Evolutionary conservation across 352 stramenopile species (phyloP).

Genomic region (Globisporangium yorkense): DNA sequence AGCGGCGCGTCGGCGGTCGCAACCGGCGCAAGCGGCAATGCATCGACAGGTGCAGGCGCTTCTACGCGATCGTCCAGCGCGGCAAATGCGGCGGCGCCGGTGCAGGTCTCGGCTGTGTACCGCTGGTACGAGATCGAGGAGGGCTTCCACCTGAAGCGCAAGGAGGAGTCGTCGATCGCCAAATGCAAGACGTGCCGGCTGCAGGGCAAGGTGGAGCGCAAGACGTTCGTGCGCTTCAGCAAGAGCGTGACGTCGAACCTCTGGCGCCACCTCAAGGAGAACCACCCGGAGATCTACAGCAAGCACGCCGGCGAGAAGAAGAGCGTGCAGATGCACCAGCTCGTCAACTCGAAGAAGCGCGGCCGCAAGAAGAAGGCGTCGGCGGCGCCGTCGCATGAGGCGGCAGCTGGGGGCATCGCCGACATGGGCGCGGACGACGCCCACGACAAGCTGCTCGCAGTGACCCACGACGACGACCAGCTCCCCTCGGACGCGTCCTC

Average conservation of each 20-base stretch:
- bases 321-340: constrained; percentile 63
- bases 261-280: constrained; percentile 77
- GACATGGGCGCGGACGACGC: constrained; percentile 4
- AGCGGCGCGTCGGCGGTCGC: constrained; percentile 1
- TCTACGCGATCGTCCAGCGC: too few relatives aligned
- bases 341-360: constrained; percentile 43
- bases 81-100: too few relatives aligned
- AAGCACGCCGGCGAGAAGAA: constrained; percentile 75
- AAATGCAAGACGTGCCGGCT: constrained; percentile 53
- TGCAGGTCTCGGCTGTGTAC: constrained; percentile 57
- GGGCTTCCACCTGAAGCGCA: constrained; percentile 47
- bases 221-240: constrained; percentile 67
- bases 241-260: constrained; percentile 84
- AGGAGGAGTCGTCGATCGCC: constrained; percentile 69
- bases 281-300: constrained; percentile 69
- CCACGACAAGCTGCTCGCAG: constrained; percentile 20
- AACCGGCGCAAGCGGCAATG: too few relatives aligned
- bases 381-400: neutral
- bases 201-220: constrained; percentile 60
- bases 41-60: too few relatives aligned
- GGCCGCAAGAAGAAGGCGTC: constrained; percentile 52
- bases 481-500: constrained; percentile 6
- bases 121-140: constrained; percentile 76
- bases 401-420: neutral
- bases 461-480: constrained; percentile 7